Percentiles rank a stretch among this genome's conserved stretches.
Conservation (phyloP, 108 stramenopile species). For the Schizochytrium sp. region DNA sequence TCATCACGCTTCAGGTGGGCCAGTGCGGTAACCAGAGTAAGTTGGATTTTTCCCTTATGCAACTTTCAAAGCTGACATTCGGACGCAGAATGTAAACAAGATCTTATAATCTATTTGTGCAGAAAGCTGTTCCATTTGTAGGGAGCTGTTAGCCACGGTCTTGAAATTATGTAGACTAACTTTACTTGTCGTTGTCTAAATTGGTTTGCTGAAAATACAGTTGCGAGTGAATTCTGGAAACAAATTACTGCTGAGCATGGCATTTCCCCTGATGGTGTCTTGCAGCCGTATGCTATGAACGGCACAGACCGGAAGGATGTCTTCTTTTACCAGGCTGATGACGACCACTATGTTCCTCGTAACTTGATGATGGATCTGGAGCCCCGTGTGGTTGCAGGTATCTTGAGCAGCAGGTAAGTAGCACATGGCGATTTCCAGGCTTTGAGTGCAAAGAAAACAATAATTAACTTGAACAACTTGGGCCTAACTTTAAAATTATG, state of each 20-base stretch:
- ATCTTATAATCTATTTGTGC: no score
- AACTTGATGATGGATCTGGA: slow-evolving; percentile 96
- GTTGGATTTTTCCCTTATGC: not conserved
- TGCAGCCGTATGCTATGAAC: slow-evolving; percentile 78
- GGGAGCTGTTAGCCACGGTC: no score
- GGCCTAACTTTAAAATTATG: not conserved
- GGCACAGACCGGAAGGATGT: slow-evolving; percentile 97
- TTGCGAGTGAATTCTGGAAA: slow-evolving; percentile 99
- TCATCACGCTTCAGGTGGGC: slow-evolving; percentile 97
- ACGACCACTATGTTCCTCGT: slow-evolving; percentile 91
- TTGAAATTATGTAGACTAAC: not conserved
- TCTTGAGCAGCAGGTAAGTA: slow-evolving; percentile 69
- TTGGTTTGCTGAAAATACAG: slow-evolving; percentile 47
- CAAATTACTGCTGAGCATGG: slow-evolving; percentile 98
- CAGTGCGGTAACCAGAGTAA: slow-evolving; percentile 98
- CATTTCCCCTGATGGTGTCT: slow-evolving; percentile 92
- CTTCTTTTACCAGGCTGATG: slow-evolving; percentile 97
- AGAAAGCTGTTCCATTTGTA: no score
- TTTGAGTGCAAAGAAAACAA: no score
- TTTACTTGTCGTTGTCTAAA: not conserved
- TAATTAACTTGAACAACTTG: no score
- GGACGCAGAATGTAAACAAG: no score
- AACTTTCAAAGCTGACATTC: no score
- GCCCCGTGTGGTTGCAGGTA: slow-evolving; percentile 94
- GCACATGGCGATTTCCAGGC: not conserved